phyloP scores from a whole-genome alignment of 2,329 filamentous ascomycete genomes.

The Apiospora malaysiana region DNA sequence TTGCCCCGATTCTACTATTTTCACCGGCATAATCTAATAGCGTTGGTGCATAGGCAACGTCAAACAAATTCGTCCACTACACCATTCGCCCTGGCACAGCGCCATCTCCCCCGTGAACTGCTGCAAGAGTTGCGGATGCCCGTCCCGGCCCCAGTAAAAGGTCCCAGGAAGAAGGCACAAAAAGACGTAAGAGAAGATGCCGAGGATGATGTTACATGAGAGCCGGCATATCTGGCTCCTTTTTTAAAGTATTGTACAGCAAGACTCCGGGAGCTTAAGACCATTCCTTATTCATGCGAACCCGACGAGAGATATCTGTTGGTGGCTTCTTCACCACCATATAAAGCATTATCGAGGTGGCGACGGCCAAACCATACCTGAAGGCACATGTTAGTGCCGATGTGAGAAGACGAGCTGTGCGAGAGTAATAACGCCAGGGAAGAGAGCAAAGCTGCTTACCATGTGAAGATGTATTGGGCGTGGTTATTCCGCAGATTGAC shows the following conservation, averaged over 20 bases:
- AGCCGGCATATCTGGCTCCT: neutral
- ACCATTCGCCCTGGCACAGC: conserved; percentile 84
- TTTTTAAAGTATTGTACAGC: neutral
- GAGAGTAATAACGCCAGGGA: neutral
- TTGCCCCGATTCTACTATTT: conserved; percentile 29
- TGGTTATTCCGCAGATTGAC: conserved; percentile 97
- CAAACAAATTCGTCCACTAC: conserved; percentile 75
- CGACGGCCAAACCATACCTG: conserved; percentile 85
- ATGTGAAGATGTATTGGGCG: conserved; percentile 98
- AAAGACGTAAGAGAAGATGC: conserved; percentile 48
- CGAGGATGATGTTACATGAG: conserved; percentile 44
- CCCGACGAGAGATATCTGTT: conserved; percentile 72
- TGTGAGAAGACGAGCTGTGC: neutral
- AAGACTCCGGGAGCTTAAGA: conserved; percentile 45
- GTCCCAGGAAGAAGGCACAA: conserved; percentile 47
- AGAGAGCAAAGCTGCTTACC: conserved; percentile 62
- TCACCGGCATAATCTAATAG: conserved; percentile 25
- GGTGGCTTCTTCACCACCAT: conserved; percentile 91
- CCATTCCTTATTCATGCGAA: conserved; percentile 80
- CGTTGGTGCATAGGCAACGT: conserved; percentile 68
- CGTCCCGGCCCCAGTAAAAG: conserved; percentile 54
- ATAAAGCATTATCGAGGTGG: conserved; percentile 94
- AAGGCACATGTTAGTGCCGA: neutral
- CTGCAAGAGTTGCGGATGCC: conserved; percentile 82
- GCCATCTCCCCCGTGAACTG: conserved; percentile 80